A percentile compares a stretch with the other conserved stretches of the same genome.
Evolutionary conservation across 148 eudicot genomes (phyloP).

Genomic region (Vaccinium darrowii): DNA sequence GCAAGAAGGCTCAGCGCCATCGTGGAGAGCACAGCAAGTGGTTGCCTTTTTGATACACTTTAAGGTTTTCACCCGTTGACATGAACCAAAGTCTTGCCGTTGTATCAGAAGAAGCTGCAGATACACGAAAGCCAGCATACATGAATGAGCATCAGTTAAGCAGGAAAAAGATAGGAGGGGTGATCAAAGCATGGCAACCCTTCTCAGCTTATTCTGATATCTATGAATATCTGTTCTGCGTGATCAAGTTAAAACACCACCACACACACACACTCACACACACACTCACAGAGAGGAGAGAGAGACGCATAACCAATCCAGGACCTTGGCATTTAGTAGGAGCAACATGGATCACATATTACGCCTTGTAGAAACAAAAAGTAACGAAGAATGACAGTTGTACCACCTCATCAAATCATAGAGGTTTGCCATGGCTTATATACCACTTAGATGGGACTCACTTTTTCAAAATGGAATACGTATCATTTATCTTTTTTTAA

Average conservation of each 20-base stretch:
- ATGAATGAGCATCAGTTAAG: not conserved
- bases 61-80: conserved; percentile 71
- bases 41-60: conserved; percentile 80
- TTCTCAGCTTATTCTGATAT: not conserved
- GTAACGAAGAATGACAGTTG: too few species aligned
- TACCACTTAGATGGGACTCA: too few species aligned
- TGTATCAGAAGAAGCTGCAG: conserved; percentile 89
- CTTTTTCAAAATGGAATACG: too few species aligned
- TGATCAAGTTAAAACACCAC: not conserved
- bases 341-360: too few species aligned
- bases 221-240: not conserved
- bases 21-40: conserved; percentile 91
- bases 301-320: too few species aligned
- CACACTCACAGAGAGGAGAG: too few species aligned
- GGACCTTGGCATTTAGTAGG: too few species aligned
- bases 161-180: not conserved
- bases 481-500: too few species aligned
- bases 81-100: conserved; percentile 84
- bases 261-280: too few species aligned
- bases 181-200: not conserved
- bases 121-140: not conserved
- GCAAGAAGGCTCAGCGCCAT: conserved; percentile 77
- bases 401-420: too few species aligned
- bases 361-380: too few species aligned
- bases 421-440: too few species aligned